Evolutionary conservation across 192 early-diverging fungal species (phyloP).

Genomic region (Linnemannia exigua): DNA sequence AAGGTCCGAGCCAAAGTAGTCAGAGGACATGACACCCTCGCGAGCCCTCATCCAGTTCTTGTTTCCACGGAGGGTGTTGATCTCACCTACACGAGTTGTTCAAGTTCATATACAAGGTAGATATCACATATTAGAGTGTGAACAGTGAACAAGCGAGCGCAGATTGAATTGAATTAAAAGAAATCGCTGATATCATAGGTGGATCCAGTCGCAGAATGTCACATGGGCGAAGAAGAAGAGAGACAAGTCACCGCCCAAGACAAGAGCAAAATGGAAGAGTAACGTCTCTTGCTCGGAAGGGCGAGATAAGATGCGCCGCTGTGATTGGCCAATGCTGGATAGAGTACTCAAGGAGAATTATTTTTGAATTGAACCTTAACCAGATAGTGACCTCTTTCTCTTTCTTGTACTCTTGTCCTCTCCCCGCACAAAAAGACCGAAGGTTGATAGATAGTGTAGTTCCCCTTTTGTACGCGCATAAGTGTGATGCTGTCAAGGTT

Average conservation of each 20-base stretch:
- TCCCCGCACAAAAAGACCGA: neutral
- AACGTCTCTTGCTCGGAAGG: slow-evolving; percentile 14
- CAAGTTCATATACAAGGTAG: neutral
- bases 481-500: neutral
- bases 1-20: slow-evolving; percentile 82
- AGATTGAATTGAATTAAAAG: neutral
- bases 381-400: neutral
- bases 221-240: slow-evolving; percentile 35
- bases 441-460: slow-evolving; percentile 3
- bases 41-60: slow-evolving; percentile 99
- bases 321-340: slow-evolving; percentile 35
- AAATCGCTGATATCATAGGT: slow-evolving; percentile 36
- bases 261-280: no score
- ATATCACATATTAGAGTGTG: neutral
- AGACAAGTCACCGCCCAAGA: neutral
- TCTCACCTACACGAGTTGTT: slow-evolving; percentile 78
- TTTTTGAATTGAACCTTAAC: slow-evolving; percentile 47
- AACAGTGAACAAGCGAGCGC: neutral
- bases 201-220: slow-evolving; percentile 24
- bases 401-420: neutral
- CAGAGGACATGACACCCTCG: slow-evolving; percentile 94
- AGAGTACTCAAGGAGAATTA: slow-evolving; percentile 43
- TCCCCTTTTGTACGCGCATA: neutral
- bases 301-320: slow-evolving; percentile 46
- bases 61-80: slow-evolving; percentile 98